Base-by-base conservation (phyloP, 164 flowering plant genomes). In the Protea cynaroides region DNA sequence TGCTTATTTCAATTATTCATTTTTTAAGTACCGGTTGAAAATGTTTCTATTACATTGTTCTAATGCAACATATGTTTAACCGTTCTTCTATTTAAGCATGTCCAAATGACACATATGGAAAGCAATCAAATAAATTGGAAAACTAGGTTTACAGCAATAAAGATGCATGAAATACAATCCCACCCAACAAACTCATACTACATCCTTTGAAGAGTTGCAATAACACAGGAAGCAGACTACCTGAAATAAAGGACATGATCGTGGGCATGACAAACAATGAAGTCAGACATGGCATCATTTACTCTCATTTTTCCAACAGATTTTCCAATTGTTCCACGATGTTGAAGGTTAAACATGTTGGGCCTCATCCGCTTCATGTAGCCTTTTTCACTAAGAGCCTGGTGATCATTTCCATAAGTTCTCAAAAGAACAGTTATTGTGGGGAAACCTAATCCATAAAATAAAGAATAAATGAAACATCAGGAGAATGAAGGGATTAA, bases 361-460 rank as follows among this genome's bases (percentile, higher is more conserved):
- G 99, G 92, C 66, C 83, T 87, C 96, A 95, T 92, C 63, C 97
- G 79, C 75, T 95, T 95, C 52, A 90, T 79, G 80, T 95, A 95
- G 58, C 99, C 99, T 62, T 95, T 95, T 71, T 88, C 99, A 76
- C 99, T 92, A 34, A 95, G 37, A 59, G 91, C 88, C 99, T 94
- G 78, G 58, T 74, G 70, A 65, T 51, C 8, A 21, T 18, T 68
- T 38, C 21, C 36, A 50, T 1, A 65, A 55, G 47, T 14, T 34
- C n/a, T 59, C 56, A 25, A 25, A 37, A 29, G 9, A 36, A 29
- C 34, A 29, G 2, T 2, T 29, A 29, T 29, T 29, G 23, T 56
- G 15, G 25, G 34, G 24, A 17, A n/a, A 38, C 23, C 25, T 15
- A n/a, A 49, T 23, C 18, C 58, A 36, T 53, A 17, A 36, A 59